These are phyloP conservation scores for Ceratobasidium sp. DNA, from an alignment of 1,284 basidiomycete species.

Conservation along the genomic window DNA sequence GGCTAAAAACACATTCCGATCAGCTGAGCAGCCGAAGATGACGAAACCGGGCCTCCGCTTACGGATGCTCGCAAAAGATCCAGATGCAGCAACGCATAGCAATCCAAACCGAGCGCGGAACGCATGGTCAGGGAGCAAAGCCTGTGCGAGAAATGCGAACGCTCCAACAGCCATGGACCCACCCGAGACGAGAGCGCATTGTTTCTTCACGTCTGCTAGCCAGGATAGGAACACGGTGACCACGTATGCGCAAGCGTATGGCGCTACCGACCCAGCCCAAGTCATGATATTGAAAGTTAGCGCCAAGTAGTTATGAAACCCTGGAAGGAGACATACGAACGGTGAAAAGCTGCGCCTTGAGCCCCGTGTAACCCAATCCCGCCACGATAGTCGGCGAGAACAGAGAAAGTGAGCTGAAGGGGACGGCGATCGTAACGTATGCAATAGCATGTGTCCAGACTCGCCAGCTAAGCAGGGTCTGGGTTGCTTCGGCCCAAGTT, in stretches of 20 bases:
- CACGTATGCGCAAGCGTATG: slow-evolving; percentile 52
- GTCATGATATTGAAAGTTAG: neutral
- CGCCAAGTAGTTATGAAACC: too few species aligned
- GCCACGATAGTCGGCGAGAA: slow-evolving; percentile 55
- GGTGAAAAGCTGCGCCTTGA: slow-evolving; percentile 63
- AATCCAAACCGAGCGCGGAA: slow-evolving; percentile 53
- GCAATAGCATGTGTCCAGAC: slow-evolving; percentile 46
- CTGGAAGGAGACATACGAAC: slow-evolving; percentile 58
- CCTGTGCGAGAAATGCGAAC: slow-evolving; percentile 44
- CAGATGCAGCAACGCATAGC: slow-evolving; percentile 53
- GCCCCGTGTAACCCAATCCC: slow-evolving; percentile 57
- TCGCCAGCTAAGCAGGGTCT: slow-evolving; percentile 32
- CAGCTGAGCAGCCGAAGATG: neutral
- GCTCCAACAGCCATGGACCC: slow-evolving; percentile 32
- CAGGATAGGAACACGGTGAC: slow-evolving; percentile 49
- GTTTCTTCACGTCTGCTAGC: slow-evolving; percentile 38
- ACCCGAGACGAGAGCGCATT: slow-evolving; percentile 46
- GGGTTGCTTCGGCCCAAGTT: slow-evolving; percentile 25
- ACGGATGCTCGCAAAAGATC: slow-evolving; percentile 53
- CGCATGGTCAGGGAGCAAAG: slow-evolving; percentile 50
- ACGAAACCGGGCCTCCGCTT: neutral
- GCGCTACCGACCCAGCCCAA: neutral
- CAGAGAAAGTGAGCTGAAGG: slow-evolving; percentile 53
- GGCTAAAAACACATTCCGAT: slow-evolving; percentile 37
- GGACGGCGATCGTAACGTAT: slow-evolving; percentile 52